These are phyloP conservation scores for Protea cynaroides DNA, from an alignment of 164 flowering plant species.

Conservation along the genomic window DNA sequence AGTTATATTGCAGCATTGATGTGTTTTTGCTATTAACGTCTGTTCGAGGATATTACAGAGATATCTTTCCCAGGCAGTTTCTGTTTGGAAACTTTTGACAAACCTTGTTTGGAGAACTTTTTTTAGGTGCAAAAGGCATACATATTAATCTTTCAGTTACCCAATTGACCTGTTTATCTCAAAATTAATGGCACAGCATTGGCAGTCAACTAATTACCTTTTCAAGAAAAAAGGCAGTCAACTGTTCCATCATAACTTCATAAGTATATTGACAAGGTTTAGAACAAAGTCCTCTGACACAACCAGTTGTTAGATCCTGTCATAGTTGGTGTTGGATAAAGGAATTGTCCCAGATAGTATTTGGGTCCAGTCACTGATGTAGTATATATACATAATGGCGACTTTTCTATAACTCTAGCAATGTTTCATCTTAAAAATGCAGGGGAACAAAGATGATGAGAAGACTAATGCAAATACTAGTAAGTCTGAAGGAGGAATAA, in stretches of 20 bases:
- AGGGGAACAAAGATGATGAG: conserved; percentile 17
- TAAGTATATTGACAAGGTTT: too few relatives aligned
- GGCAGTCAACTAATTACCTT: neutral
- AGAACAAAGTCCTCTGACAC: too few relatives aligned
- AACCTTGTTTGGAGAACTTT: neutral
- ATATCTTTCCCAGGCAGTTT: neutral
- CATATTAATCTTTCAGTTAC: neutral
- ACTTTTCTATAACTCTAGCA: neutral
- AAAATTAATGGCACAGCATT: neutral
- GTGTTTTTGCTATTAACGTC: neutral
- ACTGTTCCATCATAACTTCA: too few relatives aligned
- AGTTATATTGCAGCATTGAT: neutral
- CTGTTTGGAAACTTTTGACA: neutral
- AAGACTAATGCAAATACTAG: conserved; percentile 8
- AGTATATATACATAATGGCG: too few relatives aligned
- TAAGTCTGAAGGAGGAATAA: conserved; percentile 11
- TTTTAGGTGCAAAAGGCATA: neutral
- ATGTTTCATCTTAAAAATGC: conserved; percentile 13
- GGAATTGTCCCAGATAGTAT: too few relatives aligned
- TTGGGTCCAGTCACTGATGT: too few relatives aligned
- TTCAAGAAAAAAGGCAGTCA: neutral
- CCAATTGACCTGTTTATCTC: neutral
- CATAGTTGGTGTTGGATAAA: too few relatives aligned
- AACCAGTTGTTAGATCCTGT: too few relatives aligned
- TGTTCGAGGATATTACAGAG: neutral